phyloP scores from a whole-genome alignment of 306 rosid genomes.

The Gastrolobium villosum region DNA sequence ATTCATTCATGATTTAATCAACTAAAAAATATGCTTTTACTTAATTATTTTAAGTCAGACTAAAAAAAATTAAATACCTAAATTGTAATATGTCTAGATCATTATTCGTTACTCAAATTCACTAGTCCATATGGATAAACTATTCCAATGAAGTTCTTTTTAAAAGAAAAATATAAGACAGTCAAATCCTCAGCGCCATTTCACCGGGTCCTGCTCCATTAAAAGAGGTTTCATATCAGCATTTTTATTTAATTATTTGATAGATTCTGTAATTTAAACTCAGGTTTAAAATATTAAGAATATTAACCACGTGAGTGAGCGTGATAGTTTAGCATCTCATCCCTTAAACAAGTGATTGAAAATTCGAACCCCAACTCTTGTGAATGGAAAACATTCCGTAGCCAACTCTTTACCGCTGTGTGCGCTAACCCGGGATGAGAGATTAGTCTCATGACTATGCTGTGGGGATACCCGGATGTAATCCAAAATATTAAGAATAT shows the following conservation, averaged over 20 bases:
- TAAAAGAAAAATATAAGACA: not conserved
- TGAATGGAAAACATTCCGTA: no score
- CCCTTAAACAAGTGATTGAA: no score
- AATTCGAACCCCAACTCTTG: no score
- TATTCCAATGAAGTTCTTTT: slow-evolving; percentile 15
- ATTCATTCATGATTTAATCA: no score
- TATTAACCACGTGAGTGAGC: no score
- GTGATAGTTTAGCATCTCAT: no score
- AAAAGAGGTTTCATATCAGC: slow-evolving; percentile 42
- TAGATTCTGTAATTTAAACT: slow-evolving; percentile 17
- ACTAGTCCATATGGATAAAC: not conserved
- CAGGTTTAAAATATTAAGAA: not conserved
- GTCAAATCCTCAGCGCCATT: not conserved
- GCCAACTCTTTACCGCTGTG: no score
- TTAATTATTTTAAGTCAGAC: no score
- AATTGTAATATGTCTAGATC: not conserved
- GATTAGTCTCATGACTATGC: no score
- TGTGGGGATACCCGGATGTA: no score
- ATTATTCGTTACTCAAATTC: slow-evolving; percentile 7
- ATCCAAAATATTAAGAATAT: not conserved
- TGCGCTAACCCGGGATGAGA: no score
- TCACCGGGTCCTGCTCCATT: slow-evolving; percentile 4
- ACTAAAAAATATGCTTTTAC: no score
- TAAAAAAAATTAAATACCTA: not conserved
- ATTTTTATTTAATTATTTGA: slow-evolving; percentile 30